These are phyloP conservation scores for Pascua guehoae DNA, from an alignment of 1,284 basidiomycete genomes.

Conservation along the genomic window DNA sequence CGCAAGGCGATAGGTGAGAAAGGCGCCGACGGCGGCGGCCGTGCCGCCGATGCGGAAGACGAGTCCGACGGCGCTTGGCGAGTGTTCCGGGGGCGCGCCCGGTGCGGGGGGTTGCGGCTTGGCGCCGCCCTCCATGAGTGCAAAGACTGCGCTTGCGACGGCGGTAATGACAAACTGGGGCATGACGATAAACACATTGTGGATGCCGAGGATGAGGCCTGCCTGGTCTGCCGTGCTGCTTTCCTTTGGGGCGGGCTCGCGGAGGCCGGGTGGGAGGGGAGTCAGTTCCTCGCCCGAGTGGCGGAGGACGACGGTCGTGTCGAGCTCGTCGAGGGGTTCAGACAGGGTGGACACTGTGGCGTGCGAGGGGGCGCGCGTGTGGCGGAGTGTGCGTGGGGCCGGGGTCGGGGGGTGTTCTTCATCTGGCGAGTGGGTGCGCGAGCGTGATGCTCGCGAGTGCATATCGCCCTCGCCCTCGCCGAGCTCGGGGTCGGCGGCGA, in stretches of 20 bases:
- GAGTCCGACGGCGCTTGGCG: conserved; percentile 13
- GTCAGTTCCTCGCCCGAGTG: conserved; percentile 30
- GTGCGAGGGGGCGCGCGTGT: conserved; percentile 2
- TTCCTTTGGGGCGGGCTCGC: neutral
- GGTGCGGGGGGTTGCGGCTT: neutral
- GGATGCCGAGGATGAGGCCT: conserved; percentile 86
- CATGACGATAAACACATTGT: conserved; percentile 80
- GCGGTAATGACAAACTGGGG: conserved; percentile 57
- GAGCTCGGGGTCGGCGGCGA: conserved; percentile 5
- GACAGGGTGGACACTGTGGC: neutral
- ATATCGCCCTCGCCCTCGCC: neutral
- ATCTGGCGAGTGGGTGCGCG: conserved; percentile 1
- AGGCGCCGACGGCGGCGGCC: conserved; percentile 14
- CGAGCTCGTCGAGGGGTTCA: conserved; percentile 8
- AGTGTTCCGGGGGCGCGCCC: neutral
- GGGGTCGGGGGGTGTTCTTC: conserved; percentile 2
- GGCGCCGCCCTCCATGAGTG: conserved; percentile 46
- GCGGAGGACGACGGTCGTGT: conserved; percentile 37
- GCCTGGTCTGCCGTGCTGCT: conserved; percentile 66
- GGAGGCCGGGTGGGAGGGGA: neutral
- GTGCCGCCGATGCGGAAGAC: conserved; percentile 19
- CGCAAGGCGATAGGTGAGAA: conserved; percentile 13
- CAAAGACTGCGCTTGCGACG: conserved; percentile 53
- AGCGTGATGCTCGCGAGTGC: conserved; percentile 1
- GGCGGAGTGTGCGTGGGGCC: neutral